Base-by-base conservation (phyloP, 768 basidiomycete genomes). In the Rhizopogon vesiculosus region DNA sequence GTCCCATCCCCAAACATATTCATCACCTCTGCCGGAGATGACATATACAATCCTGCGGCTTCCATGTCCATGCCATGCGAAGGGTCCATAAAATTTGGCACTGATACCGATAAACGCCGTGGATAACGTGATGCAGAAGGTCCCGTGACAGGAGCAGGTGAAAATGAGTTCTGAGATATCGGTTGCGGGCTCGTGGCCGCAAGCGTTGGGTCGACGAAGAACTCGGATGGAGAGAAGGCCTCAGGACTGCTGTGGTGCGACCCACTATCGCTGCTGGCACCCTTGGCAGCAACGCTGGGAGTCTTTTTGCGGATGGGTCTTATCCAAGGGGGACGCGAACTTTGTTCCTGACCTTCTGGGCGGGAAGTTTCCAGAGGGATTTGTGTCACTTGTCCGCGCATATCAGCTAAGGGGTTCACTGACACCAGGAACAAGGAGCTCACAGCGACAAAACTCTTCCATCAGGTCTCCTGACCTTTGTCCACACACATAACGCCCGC, bases 401-500 rank as follows among this genome's bases (percentile, higher is more conserved):
- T 43, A 45, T 66, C 10, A 61, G 64, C 16, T 29, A 52, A 54
- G 44, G 40, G 15, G 31, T 51, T 44, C 31, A 29, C 48, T 22
- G 25, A 13, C 19, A 48, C 38, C 41, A 44, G 31, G 29, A 25
- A 16, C 19, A 54, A 42, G 57, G 52, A 15, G 76, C 76, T 69
- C 59, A 87, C 92, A 72, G 68, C 93, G 84, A 74, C 94, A 96
- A 69, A 95, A 94, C 69, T 96, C 94, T 66, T 96, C 93, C 81
- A 97, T 88, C 42, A 96, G 79, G 71, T 96, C 94, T 29, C 93
- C 92, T 45, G 89, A 92, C 51, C 94, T 77, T 42, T 93, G 81
- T 2, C 93, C 93, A 66, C 94, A 96, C 19, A 96, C 84, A 72
- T 97, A 97, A 45, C 93, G 81, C 59, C 89, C 91, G 61, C 91